A percentile compares a stretch with the other conserved stretches of the same genome.
These are phyloP conservation scores for Kalanchoe fedtschenkoi DNA, from an alignment of 164 flowering plant species.

Conservation along the genomic window DNA sequence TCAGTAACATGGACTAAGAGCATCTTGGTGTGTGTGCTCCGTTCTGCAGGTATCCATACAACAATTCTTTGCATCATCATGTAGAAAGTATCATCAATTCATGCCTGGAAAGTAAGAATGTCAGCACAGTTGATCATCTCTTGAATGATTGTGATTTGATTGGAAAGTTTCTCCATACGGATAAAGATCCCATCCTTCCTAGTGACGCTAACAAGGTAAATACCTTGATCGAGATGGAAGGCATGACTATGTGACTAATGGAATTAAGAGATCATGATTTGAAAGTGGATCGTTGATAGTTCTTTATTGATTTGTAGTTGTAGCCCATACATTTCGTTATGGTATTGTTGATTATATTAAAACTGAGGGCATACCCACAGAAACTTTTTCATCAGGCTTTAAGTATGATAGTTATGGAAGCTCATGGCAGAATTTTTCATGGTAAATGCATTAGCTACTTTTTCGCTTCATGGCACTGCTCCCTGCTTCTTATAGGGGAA, in stretches of 20 bases:
- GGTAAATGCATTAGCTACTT: neutral
- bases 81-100: conserved; percentile 77
- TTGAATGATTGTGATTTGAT: conserved; percentile 63
- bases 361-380: no score
- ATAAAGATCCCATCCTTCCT: conserved; percentile 41
- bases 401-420: neutral
- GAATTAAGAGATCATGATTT: neutral
- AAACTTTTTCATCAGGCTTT: neutral
- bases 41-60: conserved; percentile 74
- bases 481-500: neutral
- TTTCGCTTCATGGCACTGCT: neutral
- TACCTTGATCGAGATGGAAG: neutral
- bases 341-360: neutral
- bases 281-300: neutral
- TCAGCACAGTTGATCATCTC: conserved; percentile 50
- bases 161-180: conserved; percentile 53
- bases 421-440: neutral
- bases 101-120: conserved; percentile 75
- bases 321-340: neutral
- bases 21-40: neutral
- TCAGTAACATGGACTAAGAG: neutral
- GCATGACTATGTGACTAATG: neutral
- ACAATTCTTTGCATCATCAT: conserved; percentile 85
- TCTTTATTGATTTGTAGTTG: neutral
- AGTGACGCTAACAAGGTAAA: conserved; percentile 45